Conservation (phyloP, 768 basidiomycete species). For the Rhizopogon sp. region DNA sequence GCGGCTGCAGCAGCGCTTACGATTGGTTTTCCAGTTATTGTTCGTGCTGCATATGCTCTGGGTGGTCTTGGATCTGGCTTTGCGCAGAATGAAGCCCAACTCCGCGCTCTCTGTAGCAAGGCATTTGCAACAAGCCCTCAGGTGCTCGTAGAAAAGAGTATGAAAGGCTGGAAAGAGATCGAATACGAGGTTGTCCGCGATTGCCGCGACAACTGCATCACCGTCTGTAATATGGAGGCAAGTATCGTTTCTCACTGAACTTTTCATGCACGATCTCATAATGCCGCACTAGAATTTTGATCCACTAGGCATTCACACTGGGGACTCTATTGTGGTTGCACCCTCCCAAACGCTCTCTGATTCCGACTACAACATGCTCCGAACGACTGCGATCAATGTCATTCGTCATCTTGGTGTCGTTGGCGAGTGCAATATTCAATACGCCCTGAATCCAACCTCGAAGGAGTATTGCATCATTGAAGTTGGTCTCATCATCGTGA, state of each 20-base stretch:
- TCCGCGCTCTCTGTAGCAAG: conserved; percentile 84
- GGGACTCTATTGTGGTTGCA: conserved; percentile 97
- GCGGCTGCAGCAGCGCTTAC: conserved; percentile 73
- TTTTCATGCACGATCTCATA: not conserved
- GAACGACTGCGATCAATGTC: conserved; percentile 96
- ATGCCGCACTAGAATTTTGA: conserved; percentile 80
- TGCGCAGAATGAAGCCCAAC: conserved; percentile 88
- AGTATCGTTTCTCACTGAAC: conserved; percentile 19
- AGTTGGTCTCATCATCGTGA: conserved; percentile 33
- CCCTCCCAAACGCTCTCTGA: conserved; percentile 99
- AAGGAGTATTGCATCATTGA: conserved; percentile 99
- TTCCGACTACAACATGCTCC: conserved; percentile 98
- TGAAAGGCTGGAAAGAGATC: conserved; percentile 99
- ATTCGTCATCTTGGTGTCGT: conserved; percentile 97
- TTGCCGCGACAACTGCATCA: conserved; percentile 97
- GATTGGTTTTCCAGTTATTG: conserved; percentile 95
- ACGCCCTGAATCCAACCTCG: conserved; percentile 91
- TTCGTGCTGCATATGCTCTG: conserved; percentile 94
- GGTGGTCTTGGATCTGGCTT: conserved; percentile 96
- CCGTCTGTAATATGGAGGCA: conserved; percentile 99
- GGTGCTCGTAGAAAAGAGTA: conserved; percentile 97
- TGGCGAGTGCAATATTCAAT: conserved; percentile 99
- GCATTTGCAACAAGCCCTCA: conserved; percentile 98
- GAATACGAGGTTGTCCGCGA: conserved; percentile 99
- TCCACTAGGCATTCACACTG: conserved; percentile 96